phyloP scores from a whole-genome alignment of 441 rosid genomes.

The Syzygium malaccense region DNA sequence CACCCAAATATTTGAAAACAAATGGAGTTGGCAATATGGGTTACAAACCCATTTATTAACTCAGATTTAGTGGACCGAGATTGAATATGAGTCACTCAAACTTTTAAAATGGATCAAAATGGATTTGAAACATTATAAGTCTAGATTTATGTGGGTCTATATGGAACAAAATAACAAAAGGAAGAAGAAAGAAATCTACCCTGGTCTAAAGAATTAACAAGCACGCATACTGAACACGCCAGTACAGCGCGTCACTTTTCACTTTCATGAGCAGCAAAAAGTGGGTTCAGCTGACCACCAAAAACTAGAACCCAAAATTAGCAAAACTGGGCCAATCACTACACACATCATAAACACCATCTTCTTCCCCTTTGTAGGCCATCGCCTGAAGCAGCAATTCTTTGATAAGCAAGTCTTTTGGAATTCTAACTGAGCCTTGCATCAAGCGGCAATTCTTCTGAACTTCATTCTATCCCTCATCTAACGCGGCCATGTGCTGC shows the following conservation, averaged over 20 bases:
- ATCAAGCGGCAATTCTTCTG: conserved; percentile 24
- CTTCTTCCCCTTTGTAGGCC: neutral
- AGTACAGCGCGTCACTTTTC: neutral
- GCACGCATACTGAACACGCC: too few relatives aligned
- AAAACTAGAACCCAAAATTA: neutral
- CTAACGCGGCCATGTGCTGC: conserved; percentile 33
- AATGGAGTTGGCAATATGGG: too few relatives aligned
- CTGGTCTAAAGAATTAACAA: neutral
- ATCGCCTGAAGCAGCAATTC: neutral
- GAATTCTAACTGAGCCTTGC: neutral
- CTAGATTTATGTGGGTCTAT: too few relatives aligned
- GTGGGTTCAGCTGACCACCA: neutral
- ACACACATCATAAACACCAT: neutral
- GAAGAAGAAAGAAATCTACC: neutral
- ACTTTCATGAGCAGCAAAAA: too few relatives aligned
- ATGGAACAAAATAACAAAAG: neutral
- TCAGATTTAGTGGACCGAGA: too few relatives aligned
- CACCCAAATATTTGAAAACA: neutral
- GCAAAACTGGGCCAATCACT: neutral
- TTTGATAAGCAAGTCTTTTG: neutral
- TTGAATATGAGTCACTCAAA: too few relatives aligned
- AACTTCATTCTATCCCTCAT: conserved; percentile 49
- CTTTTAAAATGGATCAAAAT: too few relatives aligned
- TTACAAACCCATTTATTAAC: too few relatives aligned
- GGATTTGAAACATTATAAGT: too few relatives aligned